Evolutionary conservation across 1,284 basidiomycete genomes (phyloP).

Genomic region (Puccinia brachypodii): DNA sequence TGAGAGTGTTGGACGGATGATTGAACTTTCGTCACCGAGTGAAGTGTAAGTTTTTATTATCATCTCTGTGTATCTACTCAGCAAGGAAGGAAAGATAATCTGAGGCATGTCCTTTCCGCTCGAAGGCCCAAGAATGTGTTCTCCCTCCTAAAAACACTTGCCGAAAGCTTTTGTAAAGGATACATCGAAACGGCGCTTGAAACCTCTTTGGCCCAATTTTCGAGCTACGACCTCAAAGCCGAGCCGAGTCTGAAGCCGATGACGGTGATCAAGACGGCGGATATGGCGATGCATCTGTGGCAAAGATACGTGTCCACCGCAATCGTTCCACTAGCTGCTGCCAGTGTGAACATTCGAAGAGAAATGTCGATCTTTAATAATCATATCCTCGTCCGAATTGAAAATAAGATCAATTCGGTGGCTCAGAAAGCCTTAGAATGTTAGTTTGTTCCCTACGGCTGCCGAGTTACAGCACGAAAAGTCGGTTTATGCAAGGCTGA

Average conservation of each 20-base stretch:
- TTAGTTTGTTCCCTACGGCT: constrained; percentile 57
- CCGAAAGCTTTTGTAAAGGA: constrained; percentile 78
- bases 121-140: constrained; percentile 84
- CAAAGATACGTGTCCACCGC: constrained; percentile 93
- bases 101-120: neutral
- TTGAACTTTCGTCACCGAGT: constrained; percentile 74
- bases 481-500: constrained; percentile 59
- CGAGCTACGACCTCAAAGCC: constrained; percentile 69
- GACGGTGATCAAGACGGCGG: constrained; percentile 70
- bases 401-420: constrained; percentile 78
- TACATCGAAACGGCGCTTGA: constrained; percentile 91
- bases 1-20: constrained; percentile 85
- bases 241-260: constrained; percentile 79
- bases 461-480: neutral
- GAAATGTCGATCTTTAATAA: constrained; percentile 95
- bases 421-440: constrained; percentile 82
- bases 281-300: constrained; percentile 91
- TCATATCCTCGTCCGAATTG: constrained; percentile 80
- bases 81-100: neutral
- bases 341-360: constrained; percentile 79
- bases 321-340: constrained; percentile 79
- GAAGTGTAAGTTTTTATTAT: constrained; percentile 70
- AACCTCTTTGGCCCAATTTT: constrained; percentile 75
- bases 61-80: neutral
- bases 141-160: constrained; percentile 77